Evolutionary conservation across 2,329 filamentous ascomycete genomes (phyloP), one percentile per base, ranked within the genome.

Genomic region (Penicillium sp.): DNA sequence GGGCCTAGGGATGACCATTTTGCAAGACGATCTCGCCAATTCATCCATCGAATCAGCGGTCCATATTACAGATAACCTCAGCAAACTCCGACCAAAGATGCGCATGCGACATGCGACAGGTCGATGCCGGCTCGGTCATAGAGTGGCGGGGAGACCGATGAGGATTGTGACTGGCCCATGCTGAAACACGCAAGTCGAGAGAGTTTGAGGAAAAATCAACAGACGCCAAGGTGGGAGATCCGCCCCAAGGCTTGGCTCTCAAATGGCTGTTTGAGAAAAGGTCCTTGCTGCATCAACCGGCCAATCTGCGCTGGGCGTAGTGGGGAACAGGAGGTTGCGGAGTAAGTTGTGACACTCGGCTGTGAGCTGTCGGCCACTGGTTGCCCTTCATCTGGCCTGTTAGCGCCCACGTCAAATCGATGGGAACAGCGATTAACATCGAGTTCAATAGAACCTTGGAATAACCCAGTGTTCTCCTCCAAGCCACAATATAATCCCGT

Each of bases 221-320:
- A 53, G 47, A 36, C 60, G 53, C 59, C 46, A 55, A 38, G 48
- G 34, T 48, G 50, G 27, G 38, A 11, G 54, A 59, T 62, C 59
- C 45, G 54, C 31, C 36, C 47, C 49, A 47, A 43, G 22, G 42
- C 45, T 36, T 56, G 52, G 55, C 39, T 46, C 14, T 29, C 47
- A 53, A 51, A 48, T 55, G 53, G 52, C 5, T 43, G 61, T 61
- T 61, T 61, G 56, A 63, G 56, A 58, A 46, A 44, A 14, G 32
- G 43, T n/a, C 55, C 59, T 56, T 60, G 49, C 54, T 55, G 47
- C 11, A 40, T 50, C 40, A 22, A 40, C 42, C 46, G 42, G 38
- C 61, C 56, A 62, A 59, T 61, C 24, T 49, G 27, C 18, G 22
- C 24, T 27, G 10, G 14, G 11, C 14, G 11, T 32, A 18, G 56